A percentile compares a stretch with the other conserved stretches of the same genome.
phyloP scores from a whole-genome alignment of 345 rosid genomes.

The Rubroshorea leprosula region DNA sequence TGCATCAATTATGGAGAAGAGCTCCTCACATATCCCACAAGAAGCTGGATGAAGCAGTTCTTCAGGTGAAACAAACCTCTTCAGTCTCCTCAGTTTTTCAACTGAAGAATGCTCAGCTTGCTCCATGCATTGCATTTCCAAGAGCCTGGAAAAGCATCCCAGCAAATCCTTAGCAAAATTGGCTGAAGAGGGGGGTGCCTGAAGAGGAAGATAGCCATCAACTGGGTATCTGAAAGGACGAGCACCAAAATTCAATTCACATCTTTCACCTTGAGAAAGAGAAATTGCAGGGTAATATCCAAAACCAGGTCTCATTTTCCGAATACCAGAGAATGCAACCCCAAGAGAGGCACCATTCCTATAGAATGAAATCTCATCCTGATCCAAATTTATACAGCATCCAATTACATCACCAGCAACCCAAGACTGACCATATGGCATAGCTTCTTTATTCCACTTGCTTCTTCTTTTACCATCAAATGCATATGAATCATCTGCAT shows the following conservation, averaged over 20 bases:
- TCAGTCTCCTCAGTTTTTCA: conserved; percentile 68
- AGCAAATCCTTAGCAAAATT: conserved; percentile 51
- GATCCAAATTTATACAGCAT: conserved; percentile 77
- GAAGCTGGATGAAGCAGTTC: conserved; percentile 71
- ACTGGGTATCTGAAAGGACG: conserved; percentile 75
- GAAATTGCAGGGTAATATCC: conserved; percentile 94
- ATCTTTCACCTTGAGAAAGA: conserved; percentile 88
- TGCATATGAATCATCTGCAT: conserved; percentile 97
- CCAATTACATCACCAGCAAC: conserved; percentile 90
- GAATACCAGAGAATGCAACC: conserved; percentile 64
- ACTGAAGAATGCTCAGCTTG: conserved; percentile 50
- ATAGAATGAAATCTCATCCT: conserved; percentile 69
- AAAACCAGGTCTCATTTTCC: conserved; percentile 71
- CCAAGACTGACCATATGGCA: conserved; percentile 88
- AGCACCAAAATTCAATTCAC: conserved; percentile 79
- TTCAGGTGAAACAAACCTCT: conserved; percentile 67
- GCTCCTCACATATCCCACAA: conserved; percentile 62
- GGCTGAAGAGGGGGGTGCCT: conserved; percentile 46
- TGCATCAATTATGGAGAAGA: conserved; percentile 53
- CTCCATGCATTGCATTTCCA: conserved; percentile 45
- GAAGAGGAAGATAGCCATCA: conserved; percentile 61
- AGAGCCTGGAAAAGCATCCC: conserved; percentile 64
- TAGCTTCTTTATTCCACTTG: conserved; percentile 80
- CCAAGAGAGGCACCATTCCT: conserved; percentile 84
- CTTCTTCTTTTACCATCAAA: conserved; percentile 90